These are phyloP conservation scores for Cercospora sp. DNA, from an alignment of 2,329 filamentous ascomycete species.

Conservation along the genomic window DNA sequence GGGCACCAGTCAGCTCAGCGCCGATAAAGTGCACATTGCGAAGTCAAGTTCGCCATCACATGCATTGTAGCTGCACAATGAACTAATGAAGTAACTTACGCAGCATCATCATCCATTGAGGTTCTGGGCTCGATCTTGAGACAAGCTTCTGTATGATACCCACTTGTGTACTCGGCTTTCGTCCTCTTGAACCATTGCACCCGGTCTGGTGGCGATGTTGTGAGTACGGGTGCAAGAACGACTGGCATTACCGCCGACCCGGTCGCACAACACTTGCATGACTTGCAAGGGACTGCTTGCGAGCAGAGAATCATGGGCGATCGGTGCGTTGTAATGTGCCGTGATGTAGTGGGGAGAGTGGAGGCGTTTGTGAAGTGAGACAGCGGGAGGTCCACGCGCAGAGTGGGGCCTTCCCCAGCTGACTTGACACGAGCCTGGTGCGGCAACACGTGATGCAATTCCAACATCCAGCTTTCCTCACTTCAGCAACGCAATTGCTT, in stretches of 20 bases:
- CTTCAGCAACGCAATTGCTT: not conserved
- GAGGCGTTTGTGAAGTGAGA: not conserved
- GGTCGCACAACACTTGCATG: not conserved
- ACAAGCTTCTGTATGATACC: not conserved
- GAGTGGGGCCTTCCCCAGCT: not conserved
- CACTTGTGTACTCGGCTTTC: not conserved
- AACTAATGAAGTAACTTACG: not conserved
- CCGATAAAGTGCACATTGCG: not conserved
- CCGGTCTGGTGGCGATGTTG: not conserved
- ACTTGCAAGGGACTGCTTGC: constrained; percentile 9
- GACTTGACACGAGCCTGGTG: not conserved
- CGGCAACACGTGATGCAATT: not conserved
- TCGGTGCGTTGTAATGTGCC: not conserved
- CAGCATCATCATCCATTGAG: constrained; percentile 4
- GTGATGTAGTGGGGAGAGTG: not conserved
- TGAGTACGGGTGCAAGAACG: not conserved
- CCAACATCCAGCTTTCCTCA: too few species aligned
- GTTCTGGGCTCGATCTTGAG: not conserved
- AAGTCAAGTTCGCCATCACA: not conserved
- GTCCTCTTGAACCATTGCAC: not conserved
- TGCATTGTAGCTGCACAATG: not conserved
- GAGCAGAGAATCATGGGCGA: constrained; percentile 12
- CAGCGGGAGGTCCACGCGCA: not conserved
- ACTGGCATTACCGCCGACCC: not conserved
- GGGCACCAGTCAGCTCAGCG: not conserved